A percentile compares a stretch with the other conserved stretches of the same genome.
These are phyloP conservation scores for Alternaria triticimaculans DNA, from an alignment of 2,329 filamentous ascomycete species.

Conservation along the genomic window DNA sequence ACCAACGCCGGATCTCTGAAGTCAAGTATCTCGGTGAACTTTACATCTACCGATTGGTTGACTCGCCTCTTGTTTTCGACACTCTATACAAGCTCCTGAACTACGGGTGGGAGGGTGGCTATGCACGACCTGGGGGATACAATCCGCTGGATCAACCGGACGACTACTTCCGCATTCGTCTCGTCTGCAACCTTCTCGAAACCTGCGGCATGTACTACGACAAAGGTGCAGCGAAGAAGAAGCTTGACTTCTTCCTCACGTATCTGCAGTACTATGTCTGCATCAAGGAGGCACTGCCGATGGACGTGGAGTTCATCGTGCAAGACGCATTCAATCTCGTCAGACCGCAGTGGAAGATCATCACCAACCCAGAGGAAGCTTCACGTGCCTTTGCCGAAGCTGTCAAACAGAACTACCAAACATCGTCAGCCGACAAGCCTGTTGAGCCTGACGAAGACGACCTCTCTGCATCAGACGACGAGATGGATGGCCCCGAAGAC, in stretches of 20 bases:
- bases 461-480: constrained; percentile 79
- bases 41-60: constrained; percentile 97
- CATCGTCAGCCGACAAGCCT: constrained; percentile 71
- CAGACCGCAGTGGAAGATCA: constrained; percentile 91
- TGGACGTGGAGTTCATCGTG: constrained; percentile 97
- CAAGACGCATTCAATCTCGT: constrained; percentile 88
- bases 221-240: constrained; percentile 91
- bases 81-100: constrained; percentile 93
- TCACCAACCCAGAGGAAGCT: constrained; percentile 81
- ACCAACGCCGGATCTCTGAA: constrained; percentile 91
- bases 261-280: constrained; percentile 98
- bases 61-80: constrained; percentile 94
- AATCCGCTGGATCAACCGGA: constrained; percentile 86
- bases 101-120: constrained; percentile 84
- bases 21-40: constrained; percentile 96
- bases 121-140: constrained; percentile 76
- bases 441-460: constrained; percentile 75
- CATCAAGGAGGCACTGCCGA: constrained; percentile 86
- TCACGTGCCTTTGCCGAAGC: constrained; percentile 82
- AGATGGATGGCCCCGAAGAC: constrained; percentile 58
- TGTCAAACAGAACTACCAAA: constrained; percentile 88
- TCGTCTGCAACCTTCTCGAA: constrained; percentile 88
- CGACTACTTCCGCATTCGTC: constrained; percentile 93
- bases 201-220: constrained; percentile 97
- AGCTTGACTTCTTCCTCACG: constrained; percentile 94